Conservation (phyloP, 1,139 yeast species). For the Wickerhamomyces sp. region DNA sequence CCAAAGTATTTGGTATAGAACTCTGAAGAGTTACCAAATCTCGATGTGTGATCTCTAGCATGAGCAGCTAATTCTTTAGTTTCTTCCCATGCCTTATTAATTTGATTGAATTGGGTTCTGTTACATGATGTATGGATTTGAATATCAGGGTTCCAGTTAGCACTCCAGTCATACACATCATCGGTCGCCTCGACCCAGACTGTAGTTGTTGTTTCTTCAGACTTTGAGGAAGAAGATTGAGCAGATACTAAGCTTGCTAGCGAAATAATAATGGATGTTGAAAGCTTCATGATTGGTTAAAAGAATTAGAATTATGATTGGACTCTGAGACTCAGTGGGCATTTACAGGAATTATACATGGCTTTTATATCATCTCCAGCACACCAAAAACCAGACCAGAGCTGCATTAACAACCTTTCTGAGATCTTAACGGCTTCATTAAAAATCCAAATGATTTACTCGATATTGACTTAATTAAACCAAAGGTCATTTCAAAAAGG, state of each 20-base stretch:
- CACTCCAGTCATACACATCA: conserved; percentile 11
- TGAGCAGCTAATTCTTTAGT: conserved; percentile 23
- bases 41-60: conserved; percentile 26
- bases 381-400: no score
- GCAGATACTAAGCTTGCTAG: not conserved
- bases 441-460: no score
- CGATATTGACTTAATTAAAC: no score
- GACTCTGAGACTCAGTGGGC: no score
- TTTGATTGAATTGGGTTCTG: conserved; percentile 14
- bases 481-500: not conserved
- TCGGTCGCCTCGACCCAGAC: conserved; percentile 12
- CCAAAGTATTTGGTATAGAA: conserved; percentile 32
- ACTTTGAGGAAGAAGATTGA: not conserved
- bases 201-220: not conserved
- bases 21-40: conserved; percentile 25
- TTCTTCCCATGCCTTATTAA: conserved; percentile 20
- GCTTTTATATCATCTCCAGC: not conserved
- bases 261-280: not conserved
- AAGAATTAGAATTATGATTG: no score
- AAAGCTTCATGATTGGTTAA: conserved; percentile 3
- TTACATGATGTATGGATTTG: conserved; percentile 19
- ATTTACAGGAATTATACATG: not conserved
- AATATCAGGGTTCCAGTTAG: conserved; percentile 18
- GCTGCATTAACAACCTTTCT: not conserved
- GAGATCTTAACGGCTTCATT: no score